These are phyloP conservation scores for Anisodus acutangulus DNA, from an alignment of 257 asterid genomes.

Conservation along the genomic window DNA sequence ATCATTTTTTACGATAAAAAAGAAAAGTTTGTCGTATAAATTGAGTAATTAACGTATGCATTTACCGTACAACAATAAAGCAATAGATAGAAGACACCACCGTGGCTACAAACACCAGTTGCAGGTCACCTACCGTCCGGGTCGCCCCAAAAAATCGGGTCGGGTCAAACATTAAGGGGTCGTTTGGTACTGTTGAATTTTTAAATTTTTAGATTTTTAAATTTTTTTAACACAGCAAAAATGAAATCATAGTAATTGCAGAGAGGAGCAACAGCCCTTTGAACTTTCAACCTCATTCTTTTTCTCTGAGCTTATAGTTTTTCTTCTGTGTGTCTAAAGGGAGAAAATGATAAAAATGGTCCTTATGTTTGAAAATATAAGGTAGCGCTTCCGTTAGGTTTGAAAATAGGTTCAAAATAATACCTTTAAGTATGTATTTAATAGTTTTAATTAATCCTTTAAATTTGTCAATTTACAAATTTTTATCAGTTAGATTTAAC, in stretches of 20 bases:
- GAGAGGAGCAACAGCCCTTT: constrained; percentile 11
- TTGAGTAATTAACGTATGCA: too few species aligned
- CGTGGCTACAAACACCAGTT: constrained; percentile 24
- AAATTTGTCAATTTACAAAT: too few species aligned
- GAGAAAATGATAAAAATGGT: too few species aligned
- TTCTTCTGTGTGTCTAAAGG: too few species aligned
- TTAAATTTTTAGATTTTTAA: neutral
- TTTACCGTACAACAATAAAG: neutral
- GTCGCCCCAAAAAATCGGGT: neutral
- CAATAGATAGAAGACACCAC: neutral
- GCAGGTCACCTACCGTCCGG: neutral
- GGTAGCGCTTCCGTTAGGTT: too few species aligned
- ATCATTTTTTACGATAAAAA: too few species aligned
- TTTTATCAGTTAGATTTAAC: too few species aligned
- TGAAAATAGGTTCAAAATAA: too few species aligned
- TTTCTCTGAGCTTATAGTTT: neutral
- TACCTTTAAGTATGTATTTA: too few species aligned
- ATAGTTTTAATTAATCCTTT: too few species aligned
- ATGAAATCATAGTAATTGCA: neutral
- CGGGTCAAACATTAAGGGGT: neutral
- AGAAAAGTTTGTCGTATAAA: too few species aligned
- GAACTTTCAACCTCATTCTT: neutral
- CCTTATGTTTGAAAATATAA: too few species aligned
- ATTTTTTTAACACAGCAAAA: neutral
- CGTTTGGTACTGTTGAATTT: neutral